Evolutionary conservation across 2,329 filamentous ascomycete genomes (phyloP).

Genomic region (Sclerotinia borealis): DNA sequence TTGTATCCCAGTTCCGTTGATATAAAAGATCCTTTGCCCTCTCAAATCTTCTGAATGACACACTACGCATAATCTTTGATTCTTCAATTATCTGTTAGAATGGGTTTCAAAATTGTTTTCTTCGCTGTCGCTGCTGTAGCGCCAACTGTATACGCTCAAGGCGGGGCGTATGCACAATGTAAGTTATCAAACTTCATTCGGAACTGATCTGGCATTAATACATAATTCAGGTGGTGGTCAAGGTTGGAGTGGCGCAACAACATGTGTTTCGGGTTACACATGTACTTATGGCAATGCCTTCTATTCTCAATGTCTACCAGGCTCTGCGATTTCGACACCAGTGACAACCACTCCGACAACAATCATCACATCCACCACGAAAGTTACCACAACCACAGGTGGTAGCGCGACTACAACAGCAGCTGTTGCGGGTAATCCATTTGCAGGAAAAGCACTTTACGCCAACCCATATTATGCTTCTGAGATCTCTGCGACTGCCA

Average conservation of each 20-base stretch:
- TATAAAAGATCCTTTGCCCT: slow-evolving; percentile 10
- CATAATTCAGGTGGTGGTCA: slow-evolving; percentile 25
- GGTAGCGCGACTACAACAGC: slow-evolving; percentile 20
- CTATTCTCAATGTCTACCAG: slow-evolving; percentile 31
- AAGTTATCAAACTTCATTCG: slow-evolving; percentile 5
- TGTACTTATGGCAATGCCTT: slow-evolving; percentile 24
- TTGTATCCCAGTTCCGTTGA: neutral
- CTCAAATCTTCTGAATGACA: neutral
- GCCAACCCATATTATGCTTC: slow-evolving; percentile 48
- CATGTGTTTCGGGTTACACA: slow-evolving; percentile 27
- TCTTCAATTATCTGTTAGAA: slow-evolving; percentile 17
- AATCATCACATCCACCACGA: slow-evolving; percentile 4
- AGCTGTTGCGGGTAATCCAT: slow-evolving; percentile 46
- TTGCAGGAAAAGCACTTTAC: slow-evolving; percentile 44
- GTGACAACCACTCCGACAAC: slow-evolving; percentile 12
- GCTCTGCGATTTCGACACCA: slow-evolving; percentile 19
- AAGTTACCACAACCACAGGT: slow-evolving; percentile 8
- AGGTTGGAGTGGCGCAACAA: slow-evolving; percentile 25
- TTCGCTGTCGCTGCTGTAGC: slow-evolving; percentile 30
- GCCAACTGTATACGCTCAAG: slow-evolving; percentile 27
- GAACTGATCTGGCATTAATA: neutral
- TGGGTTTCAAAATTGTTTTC: slow-evolving; percentile 26
- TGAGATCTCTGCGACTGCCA: slow-evolving; percentile 48
- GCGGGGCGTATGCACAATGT: slow-evolving; percentile 28
- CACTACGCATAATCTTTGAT: neutral